These are phyloP conservation scores for Colletotrichum scovillei DNA, from an alignment of 2,329 filamentous ascomycete genomes.

Conservation along the genomic window DNA sequence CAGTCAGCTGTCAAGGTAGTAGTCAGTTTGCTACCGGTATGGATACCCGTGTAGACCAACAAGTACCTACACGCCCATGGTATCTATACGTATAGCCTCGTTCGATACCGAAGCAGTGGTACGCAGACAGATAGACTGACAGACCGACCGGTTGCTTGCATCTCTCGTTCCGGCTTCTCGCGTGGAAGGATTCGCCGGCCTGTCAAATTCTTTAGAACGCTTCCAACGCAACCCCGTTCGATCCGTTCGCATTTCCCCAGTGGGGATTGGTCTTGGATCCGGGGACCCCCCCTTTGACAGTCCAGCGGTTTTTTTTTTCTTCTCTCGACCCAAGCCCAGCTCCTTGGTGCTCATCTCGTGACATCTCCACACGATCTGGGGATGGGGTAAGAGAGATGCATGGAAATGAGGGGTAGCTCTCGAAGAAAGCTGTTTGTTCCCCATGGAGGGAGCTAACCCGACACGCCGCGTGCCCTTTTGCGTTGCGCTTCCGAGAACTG, in stretches of 20 bases:
- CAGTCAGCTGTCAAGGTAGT: background rate
- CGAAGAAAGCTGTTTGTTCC: constrained; percentile 31
- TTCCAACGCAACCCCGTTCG: background rate
- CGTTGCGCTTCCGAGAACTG: constrained; percentile 4
- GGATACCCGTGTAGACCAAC: background rate
- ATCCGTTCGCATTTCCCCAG: constrained; percentile 32
- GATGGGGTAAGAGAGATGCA: constrained; percentile 27
- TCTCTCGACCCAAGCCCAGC: constrained; percentile 14
- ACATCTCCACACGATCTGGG: constrained; percentile 36
- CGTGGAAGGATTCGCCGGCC: constrained; percentile 20
- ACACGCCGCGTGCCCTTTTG: constrained; percentile 18
- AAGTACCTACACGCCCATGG: background rate
- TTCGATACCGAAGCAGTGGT: background rate
- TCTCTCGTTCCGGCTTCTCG: constrained; percentile 21
- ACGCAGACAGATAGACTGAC: background rate
- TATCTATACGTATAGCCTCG: background rate
- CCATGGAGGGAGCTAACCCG: constrained; percentile 34
- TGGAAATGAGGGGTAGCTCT: constrained; percentile 36
- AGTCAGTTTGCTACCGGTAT: too few species aligned
- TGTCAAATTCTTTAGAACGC: constrained; percentile 2
- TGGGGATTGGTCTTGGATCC: constrained; percentile 27
- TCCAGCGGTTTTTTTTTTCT: constrained; percentile 14
- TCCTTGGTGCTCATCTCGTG: constrained; percentile 35
- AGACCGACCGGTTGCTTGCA: background rate
- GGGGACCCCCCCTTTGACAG: constrained; percentile 30